Evolutionary conservation across 2,329 filamentous ascomycete species (phyloP), one percentile per base, ranked within the genome.

Genomic region (Chalaropsis ovoidea): DNA sequence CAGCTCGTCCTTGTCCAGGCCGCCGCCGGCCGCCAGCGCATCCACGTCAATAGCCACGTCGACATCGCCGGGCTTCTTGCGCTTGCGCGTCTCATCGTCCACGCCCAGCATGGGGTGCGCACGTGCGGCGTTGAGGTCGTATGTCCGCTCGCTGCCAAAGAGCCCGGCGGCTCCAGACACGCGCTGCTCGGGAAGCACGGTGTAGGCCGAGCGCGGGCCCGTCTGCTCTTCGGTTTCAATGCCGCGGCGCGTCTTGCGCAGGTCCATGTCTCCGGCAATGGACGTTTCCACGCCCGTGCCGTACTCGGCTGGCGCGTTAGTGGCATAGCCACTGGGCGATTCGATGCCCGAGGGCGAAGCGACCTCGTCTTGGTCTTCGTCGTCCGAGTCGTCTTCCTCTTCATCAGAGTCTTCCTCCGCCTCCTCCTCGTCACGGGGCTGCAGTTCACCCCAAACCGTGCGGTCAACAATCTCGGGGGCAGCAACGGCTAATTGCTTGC

Each of bases 41-140:
- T 97, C 93, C 4, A 90, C 84, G 71, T 97, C 91, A 69, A 99
- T 85, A 27, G 91, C 90, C 35, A 97, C 88, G 70, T 99, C 94
- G 27, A 99, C 83, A 74, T 99, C 94, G 49, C 93, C 94, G 3
- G 89, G 92, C 82, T 96, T 96, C 84, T 97, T 99, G 72, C 90
- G 84, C 78, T 95, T 94, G 71, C 89, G 80, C 27, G 76, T 81
- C 65, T 91, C 85, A 67, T 91, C 88, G 27, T 95, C 90, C 69
- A 84, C 82, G 11, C 92, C 94, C 3, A 99, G 82, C 2, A 95
- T 82, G 0, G 89, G 88, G 89, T 75, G 67, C 80, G 78, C 24
- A 79, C 76, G 68, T 81, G 78, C 43, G 45, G 73, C 74, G 65
- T 84, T 87, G 68, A 99, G 82, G 76, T 99, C 92, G 76, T 99